phyloP scores from a whole-genome alignment of 352 stramenopile genomes.

The Globisporangium alternatum region DNA sequence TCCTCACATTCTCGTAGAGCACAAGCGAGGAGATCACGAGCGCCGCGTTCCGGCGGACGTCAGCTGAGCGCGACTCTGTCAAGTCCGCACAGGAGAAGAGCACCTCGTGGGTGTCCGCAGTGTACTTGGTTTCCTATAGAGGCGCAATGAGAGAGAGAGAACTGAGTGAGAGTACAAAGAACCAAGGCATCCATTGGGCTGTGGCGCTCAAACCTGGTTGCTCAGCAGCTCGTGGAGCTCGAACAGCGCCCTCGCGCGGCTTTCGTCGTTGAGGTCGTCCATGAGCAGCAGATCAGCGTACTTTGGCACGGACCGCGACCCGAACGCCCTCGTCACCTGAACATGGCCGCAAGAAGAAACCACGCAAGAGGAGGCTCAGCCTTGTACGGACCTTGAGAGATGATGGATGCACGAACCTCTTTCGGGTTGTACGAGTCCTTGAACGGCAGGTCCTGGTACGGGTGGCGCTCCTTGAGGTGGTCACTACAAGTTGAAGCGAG shows the following conservation, averaged over 20 bases:
- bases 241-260: slow-evolving; percentile 41
- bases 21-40: slow-evolving; percentile 52
- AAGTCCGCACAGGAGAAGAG: slow-evolving; percentile 55
- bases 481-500: slow-evolving; percentile 29
- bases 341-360: neutral
- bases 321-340: slow-evolving; percentile 60
- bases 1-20: slow-evolving; percentile 45
- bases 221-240: slow-evolving; percentile 55
- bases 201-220: slow-evolving; percentile 28
- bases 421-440: slow-evolving; percentile 51
- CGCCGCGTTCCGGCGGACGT: slow-evolving; percentile 45
- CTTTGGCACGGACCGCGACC: slow-evolving; percentile 44
- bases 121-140: slow-evolving; percentile 44
- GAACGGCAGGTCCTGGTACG: slow-evolving; percentile 55
- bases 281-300: slow-evolving; percentile 56
- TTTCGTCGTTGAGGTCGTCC: slow-evolving; percentile 54
- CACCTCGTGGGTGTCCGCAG: slow-evolving; percentile 43
- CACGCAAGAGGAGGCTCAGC: neutral
- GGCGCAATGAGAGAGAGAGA: neutral
- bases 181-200: neutral
- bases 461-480: slow-evolving; percentile 56
- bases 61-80: slow-evolving; percentile 31
- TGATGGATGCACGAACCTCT: slow-evolving; percentile 24
- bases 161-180: neutral
- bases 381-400: neutral